Evolutionary conservation across 2,329 filamentous ascomycete species (phyloP), one percentile per base, ranked within the genome.

Genomic region (Fusarium transvaalense): DNA sequence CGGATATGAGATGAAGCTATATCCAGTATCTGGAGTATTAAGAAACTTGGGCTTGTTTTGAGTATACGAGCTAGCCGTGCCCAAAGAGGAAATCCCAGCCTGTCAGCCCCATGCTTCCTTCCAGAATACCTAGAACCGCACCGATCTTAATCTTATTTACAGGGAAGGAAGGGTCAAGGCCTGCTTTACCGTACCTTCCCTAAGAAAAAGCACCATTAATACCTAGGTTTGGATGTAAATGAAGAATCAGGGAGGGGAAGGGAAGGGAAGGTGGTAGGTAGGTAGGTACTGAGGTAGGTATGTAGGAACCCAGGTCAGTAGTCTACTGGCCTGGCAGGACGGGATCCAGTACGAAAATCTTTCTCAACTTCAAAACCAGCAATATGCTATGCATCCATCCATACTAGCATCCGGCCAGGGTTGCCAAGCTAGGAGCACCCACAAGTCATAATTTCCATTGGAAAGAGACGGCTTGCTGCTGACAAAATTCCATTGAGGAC

Each of bases 51-150:
- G 39, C 32, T 51, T n/a, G 32, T 37, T 27, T 39, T 35, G 45
- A 48, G 29, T 52, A 13, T 25, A 35, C 6, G 15, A 37, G 43
- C 32, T 42, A 29, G 14, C 45, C 25, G 32, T 39, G 43, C 25
- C 39, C 31, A 25, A 35, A 66, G 41, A 54, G 65, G 61, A 55
- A 58, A 58, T 58, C n/a, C 43, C 21, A 32, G 41, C 48, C 38
- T 53, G 42, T 27, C 23, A 39, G 17, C 37, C 32, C 42, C 41
- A 63, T 43, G 48, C 37, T 43, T 38, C 57, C 48, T 69, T 67
- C 66, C 58, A 69, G 53, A 69, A 69, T 37, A 63, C 23, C 15
- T 14, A 50, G 32, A 14, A 45, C 42, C 25, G 25, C 27, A 45
- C 42, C 42, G 42, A 45, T 45, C 47, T 50, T 31, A 38, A 47